Percentiles rank a stretch among this genome's conserved stretches.
These are phyloP conservation scores for Ramalina peruviana DNA, from an alignment of 495 filamentous ascomycete species.

Conservation along the genomic window DNA sequence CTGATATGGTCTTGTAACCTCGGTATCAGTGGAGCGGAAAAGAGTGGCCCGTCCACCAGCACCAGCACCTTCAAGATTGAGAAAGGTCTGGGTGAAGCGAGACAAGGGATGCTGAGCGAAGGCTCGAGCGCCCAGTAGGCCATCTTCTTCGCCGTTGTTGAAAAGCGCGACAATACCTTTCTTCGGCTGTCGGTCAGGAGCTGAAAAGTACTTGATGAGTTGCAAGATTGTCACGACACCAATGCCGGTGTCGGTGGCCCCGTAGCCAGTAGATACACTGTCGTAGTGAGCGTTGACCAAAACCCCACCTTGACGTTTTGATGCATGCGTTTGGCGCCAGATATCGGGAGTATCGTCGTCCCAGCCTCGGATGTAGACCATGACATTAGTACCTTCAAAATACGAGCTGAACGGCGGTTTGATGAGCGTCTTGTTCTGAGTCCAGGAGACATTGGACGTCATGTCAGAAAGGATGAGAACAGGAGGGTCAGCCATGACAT, in stretches of 20 bases:
- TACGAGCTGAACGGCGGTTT: slow-evolving; percentile 46
- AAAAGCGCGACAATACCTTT: slow-evolving; percentile 72
- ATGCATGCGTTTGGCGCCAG: slow-evolving; percentile 40
- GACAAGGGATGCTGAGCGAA: slow-evolving; percentile 71
- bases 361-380: slow-evolving; percentile 77
- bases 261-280: slow-evolving; percentile 79
- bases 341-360: slow-evolving; percentile 53
- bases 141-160: slow-evolving; percentile 96
- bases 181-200: slow-evolving; percentile 57
- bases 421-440: slow-evolving; percentile 14
- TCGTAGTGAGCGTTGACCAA: slow-evolving; percentile 95
- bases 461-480: slow-evolving; percentile 67
- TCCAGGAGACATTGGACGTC: slow-evolving; percentile 60
- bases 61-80: slow-evolving; percentile 92
- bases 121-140: slow-evolving; percentile 76
- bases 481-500: slow-evolving; percentile 14
- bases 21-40: slow-evolving; percentile 74
- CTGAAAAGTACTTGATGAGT: slow-evolving; percentile 77
- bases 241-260: slow-evolving; percentile 88
- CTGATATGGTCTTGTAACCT: slow-evolving; percentile 70
- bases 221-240: slow-evolving; percentile 78
- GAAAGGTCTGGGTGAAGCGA: slow-evolving; percentile 63
- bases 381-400: slow-evolving; percentile 85
- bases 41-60: slow-evolving; percentile 80
- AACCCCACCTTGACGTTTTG: slow-evolving; percentile 55